Base-by-base conservation (phyloP, 108 stramenopile genomes). In the Aurantiochytrium sp. region DNA sequence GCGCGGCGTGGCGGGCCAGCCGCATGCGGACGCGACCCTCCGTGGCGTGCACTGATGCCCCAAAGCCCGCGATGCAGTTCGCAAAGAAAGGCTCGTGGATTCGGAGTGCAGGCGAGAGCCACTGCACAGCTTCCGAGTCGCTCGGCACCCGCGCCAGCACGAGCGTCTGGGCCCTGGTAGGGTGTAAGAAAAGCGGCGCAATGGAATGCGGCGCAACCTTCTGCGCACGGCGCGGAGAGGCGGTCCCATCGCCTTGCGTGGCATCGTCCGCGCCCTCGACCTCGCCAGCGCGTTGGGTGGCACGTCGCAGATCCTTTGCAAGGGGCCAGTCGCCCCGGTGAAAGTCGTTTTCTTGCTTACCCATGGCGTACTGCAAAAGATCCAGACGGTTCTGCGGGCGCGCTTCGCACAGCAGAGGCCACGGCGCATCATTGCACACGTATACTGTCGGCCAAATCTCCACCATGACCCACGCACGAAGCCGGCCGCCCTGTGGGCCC, bases 401-500 rank as follows among this genome's bases (percentile, higher is more conserved):
- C 0, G 32, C 32, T 81, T 3, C 6, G 45, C 73, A 81, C 15
- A 27, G 39, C 1, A 81, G 21, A 27, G 73, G 73, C 73, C 73
- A 81, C 45, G 73, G 73, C 39, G 73, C 45, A 4, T 81, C 42
- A 24, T 81, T 81, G 3, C 45, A 81, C 42, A 81, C 1, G 24
- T 48, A 81, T 17, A 24, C 73, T 6, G 73, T 81, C 24, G 73
- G 73, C 73, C 73, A 81, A 4, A 81, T 41, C 73, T 81, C 73
- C 50, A 81, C 73, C 42, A 81, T 48, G 27, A 48, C 39, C 73
- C 73, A 81, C 42, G 73, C 12, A 48, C 73, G 73, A 1, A 48
- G 39, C 15, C 39, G 21, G n/a, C 45, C 73, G 39, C 45, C 45
- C 17, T 22, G n/a, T 24, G 39, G 39, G 39, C 19, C 15, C 6